Base-by-base conservation (phyloP, 2,329 filamentous ascomycete species). In the Fusarium sp. region DNA sequence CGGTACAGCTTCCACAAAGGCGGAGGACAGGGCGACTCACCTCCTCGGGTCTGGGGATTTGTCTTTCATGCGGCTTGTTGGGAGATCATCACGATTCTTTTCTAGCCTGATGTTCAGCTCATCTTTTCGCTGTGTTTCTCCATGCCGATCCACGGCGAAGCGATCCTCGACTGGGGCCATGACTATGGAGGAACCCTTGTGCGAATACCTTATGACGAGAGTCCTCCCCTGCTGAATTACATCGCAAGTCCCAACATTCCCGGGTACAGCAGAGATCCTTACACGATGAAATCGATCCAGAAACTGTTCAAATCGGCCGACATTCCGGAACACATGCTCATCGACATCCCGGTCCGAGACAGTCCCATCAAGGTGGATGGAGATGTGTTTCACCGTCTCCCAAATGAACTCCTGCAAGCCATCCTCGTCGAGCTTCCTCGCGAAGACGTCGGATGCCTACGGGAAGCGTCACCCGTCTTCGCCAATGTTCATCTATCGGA, bases 61-160 rank as follows among this genome's bases (percentile, higher is more conserved):
- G 66, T 33, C 7, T 71, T 71, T 11, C 69, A 71, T 37, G 47
- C 69, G 15, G 47, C 66, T 30, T 69, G 69, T 20, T 71, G 63
- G 69, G 40, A 63, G 2, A 56, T 71, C 20, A 56, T 69, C 12
- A 30, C 45, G 4, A 14, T n/a, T 4, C 20, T 69, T 27, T 56
- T 66, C 11, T 30, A 61, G 8, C 66, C 69, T 2, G 30, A 37
- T 25, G 4, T 9, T 6, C 62, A n/a, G 11, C 27, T 5, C 33
- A 69, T 30, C 35, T 63, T 71, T 10, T 54, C 66, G 7, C 15
- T 61, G 2, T 69, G 69, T 37, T 25, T 69, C 7, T 69, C 63
- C 9, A 66, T 69, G 66, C 66, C 57, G 6, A 54, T 67, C 4
- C 40, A 61, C 1, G 3, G 20, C 2, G 27, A 38, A 3, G 57